Evolutionary conservation across 495 filamentous ascomycete genomes (phyloP), one percentile per base, ranked within the genome.

Genomic region (Aspergillus avenaceus): DNA sequence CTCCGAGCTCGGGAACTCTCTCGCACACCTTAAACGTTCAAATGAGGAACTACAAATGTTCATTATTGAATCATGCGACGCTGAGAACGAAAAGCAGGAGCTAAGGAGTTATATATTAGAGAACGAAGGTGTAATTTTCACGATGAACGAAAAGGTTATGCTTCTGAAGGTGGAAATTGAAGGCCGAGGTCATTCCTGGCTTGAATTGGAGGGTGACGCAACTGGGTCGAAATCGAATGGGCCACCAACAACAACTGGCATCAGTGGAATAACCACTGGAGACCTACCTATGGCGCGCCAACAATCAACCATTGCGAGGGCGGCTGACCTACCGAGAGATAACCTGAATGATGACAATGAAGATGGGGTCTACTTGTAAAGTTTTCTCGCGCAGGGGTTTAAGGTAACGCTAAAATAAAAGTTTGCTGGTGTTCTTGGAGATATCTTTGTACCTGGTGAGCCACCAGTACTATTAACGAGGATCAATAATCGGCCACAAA

Each of bases 1-100:
- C 54, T 77, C 82, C 55, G 91, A 96, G 63, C 74, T 96, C 32
- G 83, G 79, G 62, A 95, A 95, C 75, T 84, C 78, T 45, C 88
- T 93, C 63, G 74, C 81, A 8, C 91, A 96, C 64, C 85, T 96
- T 18, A 75, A 83, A 47, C 81, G 83, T 67, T 90, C 86, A 21
- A 95, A 95, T 69, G 71, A 74, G 42, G 82, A 92, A 66, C 73
- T 92, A 31, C 70, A 75, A 28, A 76, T 78, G 12, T 91, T 81
- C 59, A 59, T 60, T 42, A 49, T 57, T 8, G 67, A 80, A 49
- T 78, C 77, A 1, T 70, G 72, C 40, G 76, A 77, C 12, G 61
- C 72, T 0, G 77, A 80, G 41, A 85, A 91, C 58, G 91, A 62
- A 75, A 88, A 85, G 84, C 66, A 59, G 47, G 70, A 73, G 43